phyloP scores from a whole-genome alignment of 2,329 filamentous ascomycete species.

The Neofusicoccum umdonicola region DNA sequence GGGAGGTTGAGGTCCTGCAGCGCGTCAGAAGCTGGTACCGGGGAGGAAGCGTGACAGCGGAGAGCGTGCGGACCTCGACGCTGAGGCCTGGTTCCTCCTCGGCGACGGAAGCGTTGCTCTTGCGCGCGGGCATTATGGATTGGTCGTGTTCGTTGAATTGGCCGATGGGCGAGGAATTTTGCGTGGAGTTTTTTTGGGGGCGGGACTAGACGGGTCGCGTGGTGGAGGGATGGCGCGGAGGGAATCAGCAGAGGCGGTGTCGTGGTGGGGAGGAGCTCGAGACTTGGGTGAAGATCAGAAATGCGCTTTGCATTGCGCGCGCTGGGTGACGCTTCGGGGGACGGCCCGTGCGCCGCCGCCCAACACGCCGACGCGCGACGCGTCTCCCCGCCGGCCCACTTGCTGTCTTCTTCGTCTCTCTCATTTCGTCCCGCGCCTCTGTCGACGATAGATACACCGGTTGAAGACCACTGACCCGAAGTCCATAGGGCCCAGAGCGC shows the following conservation, averaged over 20 bases:
- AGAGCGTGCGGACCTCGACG: constrained; percentile 39
- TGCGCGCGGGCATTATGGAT: constrained; percentile 45
- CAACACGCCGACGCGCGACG: constrained; percentile 6
- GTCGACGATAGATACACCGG: too few species aligned
- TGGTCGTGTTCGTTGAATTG: neutral
- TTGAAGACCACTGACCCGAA: too few species aligned
- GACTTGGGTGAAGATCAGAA: constrained; percentile 5
- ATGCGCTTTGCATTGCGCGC: neutral
- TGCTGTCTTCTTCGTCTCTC: neutral
- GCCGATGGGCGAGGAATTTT: neutral
- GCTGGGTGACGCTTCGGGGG: neutral
- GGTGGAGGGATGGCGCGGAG: neutral
- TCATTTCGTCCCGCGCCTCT: too few species aligned
- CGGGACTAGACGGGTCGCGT: neutral
- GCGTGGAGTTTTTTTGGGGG: neutral
- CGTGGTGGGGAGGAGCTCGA: constrained; percentile 6
- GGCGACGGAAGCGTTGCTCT: constrained; percentile 45
- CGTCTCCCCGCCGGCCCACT: neutral
- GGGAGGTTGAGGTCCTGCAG: constrained; percentile 71
- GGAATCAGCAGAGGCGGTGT: constrained; percentile 4
- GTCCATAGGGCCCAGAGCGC: neutral
- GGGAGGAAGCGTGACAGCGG: neutral
- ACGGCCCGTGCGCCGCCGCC: neutral
- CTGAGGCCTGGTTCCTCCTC: constrained; percentile 41
- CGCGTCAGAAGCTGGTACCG: constrained; percentile 18